A percentile compares a stretch with the other conserved stretches of the same genome.
Evolutionary conservation across 352 stramenopile genomes (phyloP).

Genomic region (Pythium volutum): DNA sequence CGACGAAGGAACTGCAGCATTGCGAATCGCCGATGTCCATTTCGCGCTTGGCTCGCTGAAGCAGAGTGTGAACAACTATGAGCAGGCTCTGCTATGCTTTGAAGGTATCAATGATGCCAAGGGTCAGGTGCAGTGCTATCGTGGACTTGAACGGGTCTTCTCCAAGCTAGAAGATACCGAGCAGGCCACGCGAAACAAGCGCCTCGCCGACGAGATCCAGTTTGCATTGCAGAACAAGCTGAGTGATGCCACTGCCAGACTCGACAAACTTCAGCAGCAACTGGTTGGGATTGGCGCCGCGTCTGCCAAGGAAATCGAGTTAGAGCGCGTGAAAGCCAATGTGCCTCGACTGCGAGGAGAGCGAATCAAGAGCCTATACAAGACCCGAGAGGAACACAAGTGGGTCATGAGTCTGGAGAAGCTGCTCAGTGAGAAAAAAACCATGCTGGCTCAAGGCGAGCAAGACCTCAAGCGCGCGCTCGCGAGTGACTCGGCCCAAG

Average conservation of each 20-base stretch:
- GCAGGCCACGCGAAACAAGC: constrained; percentile 39
- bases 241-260: constrained; percentile 26
- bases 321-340: constrained; percentile 67
- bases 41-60: constrained; percentile 38
- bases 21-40: constrained; percentile 37
- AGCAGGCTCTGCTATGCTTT: constrained; percentile 50
- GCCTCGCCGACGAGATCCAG: constrained; percentile 63
- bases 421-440: constrained; percentile 55
- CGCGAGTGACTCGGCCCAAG: constrained; percentile 55
- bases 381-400: constrained; percentile 56
- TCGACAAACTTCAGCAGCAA: constrained; percentile 47
- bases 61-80: constrained; percentile 54
- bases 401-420: constrained; percentile 47
- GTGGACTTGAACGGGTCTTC: constrained; percentile 49
- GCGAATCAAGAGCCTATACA: constrained; percentile 53
- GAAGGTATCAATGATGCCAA: constrained; percentile 40
- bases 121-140: constrained; percentile 54
- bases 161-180: constrained; percentile 49
- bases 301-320: constrained; percentile 51
- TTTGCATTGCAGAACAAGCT: constrained; percentile 60
- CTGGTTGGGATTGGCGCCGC: constrained; percentile 62
- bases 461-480: constrained; percentile 62
- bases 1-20: constrained; percentile 34
- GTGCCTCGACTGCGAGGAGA: constrained; percentile 56
- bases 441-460: constrained; percentile 53